These are phyloP conservation scores for Erysimum cheiri DNA, from an alignment of 441 rosid genomes.

Conservation along the genomic window DNA sequence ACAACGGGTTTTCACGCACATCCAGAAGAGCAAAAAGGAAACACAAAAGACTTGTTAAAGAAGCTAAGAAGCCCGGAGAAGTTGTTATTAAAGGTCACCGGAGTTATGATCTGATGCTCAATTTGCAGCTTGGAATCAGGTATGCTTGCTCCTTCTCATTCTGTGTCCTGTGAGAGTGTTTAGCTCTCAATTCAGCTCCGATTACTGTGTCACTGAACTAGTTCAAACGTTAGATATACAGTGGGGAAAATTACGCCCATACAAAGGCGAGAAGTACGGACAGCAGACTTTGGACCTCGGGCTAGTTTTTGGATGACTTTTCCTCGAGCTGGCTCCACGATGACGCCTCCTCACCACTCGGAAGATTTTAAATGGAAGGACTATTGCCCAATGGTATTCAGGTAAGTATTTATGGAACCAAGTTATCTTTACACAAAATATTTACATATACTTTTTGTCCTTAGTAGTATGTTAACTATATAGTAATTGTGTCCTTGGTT, in stretches of 20 bases:
- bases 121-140: conserved; percentile 98
- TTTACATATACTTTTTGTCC: not conserved
- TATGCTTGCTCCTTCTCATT: conserved; percentile 41
- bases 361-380: conserved; percentile 98
- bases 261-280: conserved; percentile 86
- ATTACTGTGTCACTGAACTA: conserved; percentile 31
- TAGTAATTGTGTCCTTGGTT: not conserved
- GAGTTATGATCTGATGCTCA: conserved; percentile 97
- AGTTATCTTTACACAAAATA: not conserved
- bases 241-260: conserved; percentile 98
- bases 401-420: conserved; percentile 53
- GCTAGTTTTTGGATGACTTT: conserved; percentile 99
- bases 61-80: conserved; percentile 93
- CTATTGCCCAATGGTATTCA: conserved; percentile 98
- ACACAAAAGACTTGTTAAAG: conserved; percentile 75
- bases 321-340: conserved; percentile 87
- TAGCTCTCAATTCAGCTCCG: not conserved
- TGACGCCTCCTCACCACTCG: conserved; percentile 93
- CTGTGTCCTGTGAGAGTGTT: conserved; percentile 19
- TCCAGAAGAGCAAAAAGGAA: conserved; percentile 81
- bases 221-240: conserved; percentile 67
- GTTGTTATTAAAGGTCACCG: conserved; percentile 93
- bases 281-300: conserved; percentile 86
- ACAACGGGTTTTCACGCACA: conserved; percentile 63
- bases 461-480: not conserved